Conservation (phyloP, 179 eudicot genomes). For the Beta corolliflora region DNA sequence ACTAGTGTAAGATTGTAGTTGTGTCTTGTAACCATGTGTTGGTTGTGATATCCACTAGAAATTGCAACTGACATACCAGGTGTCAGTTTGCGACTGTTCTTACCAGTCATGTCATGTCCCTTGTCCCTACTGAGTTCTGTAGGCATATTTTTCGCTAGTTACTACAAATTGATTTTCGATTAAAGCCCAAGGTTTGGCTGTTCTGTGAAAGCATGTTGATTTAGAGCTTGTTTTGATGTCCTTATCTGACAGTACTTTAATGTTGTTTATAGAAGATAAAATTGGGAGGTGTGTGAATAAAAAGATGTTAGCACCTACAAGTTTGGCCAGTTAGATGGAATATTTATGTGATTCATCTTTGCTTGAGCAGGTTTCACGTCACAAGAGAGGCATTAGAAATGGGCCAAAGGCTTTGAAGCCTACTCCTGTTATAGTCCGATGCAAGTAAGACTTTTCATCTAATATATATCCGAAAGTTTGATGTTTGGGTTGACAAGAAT, state of each 20-base stretch:
- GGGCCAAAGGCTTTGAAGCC: slow-evolving; percentile 95
- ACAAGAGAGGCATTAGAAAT: slow-evolving; percentile 83
- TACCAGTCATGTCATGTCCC: too few species aligned
- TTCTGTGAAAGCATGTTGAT: background rate
- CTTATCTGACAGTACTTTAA: background rate
- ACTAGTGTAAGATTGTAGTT: background rate
- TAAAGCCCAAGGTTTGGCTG: background rate
- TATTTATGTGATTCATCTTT: background rate
- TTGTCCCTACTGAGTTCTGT: too few species aligned
- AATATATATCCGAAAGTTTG: background rate
- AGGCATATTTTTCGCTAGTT: too few species aligned
- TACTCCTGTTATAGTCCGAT: slow-evolving; percentile 78
- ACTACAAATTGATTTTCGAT: background rate
- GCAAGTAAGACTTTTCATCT: slow-evolving; percentile 61
- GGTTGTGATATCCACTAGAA: background rate
- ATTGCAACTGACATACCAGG: background rate
- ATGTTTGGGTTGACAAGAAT: background rate
- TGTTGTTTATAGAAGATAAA: background rate
- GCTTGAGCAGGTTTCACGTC: slow-evolving; percentile 55
- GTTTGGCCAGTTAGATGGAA: background rate
- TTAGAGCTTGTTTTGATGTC: background rate
- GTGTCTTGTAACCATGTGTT: background rate
- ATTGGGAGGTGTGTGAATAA: background rate
- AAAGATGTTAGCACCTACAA: background rate
- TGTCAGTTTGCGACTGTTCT: background rate